Base-by-base conservation (phyloP, 805 yeast genomes). In the Torulaspora indica region DNA sequence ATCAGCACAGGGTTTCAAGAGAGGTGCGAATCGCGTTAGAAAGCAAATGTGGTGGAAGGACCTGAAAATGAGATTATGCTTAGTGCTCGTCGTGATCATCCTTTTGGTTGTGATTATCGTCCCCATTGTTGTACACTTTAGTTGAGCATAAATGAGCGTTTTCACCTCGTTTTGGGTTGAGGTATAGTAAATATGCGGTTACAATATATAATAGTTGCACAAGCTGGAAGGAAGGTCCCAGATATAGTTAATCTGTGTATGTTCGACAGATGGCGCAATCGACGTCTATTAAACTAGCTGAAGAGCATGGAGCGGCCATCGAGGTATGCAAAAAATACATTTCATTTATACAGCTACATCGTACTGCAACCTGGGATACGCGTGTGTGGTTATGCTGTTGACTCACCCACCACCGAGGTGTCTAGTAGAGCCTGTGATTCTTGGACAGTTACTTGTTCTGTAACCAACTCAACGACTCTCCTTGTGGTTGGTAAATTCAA, bases 31-130 rank as follows among this genome's bases (percentile, higher is more conserved):
- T 71, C 82, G 95, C 58, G 97, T 91, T 38, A 85, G 98, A 70
- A 91, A 90, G 68, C 95, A 90, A 63, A 91, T 91, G 97, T 91
- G 98, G 98, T 86, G 95, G 85, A 91, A 93, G 69, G 96, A 91
- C 66, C 77, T 93, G 79, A 93, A 93, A 73, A 85, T 93, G 91
- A 83, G 95, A 68, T 72, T 90, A 74, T 91, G 98, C 68, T 70
- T 86, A 46, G 82, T 90, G 47, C 79, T 83, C 38, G 85, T 83
- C 23, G 81, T 93, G 42, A 80, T 91, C 60, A 79, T 90, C 42
- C 69, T 91, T 55, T 69, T 91, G 46, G 85, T 91, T 43, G 95
- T 91, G 45, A 79, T 83, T 52, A 85, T 90, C 54, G 96, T 91
- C 32, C 98, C 98, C 24, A 81, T 93, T 50, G 97, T 86, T 27